Evolutionary conservation across 179 eudicot species (phyloP).

Genomic region (Spergularia azorica): DNA sequence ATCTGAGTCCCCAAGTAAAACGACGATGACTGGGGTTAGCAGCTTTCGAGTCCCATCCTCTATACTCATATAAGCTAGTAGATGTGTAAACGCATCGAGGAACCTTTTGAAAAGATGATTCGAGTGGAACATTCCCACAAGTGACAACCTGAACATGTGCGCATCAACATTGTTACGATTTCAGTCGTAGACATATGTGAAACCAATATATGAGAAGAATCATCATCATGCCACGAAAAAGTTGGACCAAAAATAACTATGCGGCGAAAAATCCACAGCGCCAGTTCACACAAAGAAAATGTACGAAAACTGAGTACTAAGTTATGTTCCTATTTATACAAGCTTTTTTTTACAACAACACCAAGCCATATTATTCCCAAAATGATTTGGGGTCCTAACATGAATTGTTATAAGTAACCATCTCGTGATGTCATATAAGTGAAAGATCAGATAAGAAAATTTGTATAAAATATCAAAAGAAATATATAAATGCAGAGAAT

Average conservation of each 20-base stretch:
- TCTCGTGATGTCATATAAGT: too few species aligned
- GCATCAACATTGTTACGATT: neutral
- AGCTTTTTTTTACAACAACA: too few species aligned
- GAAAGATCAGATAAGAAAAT: too few species aligned
- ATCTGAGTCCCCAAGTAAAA: slow-evolving; percentile 88
- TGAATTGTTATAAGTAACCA: too few species aligned
- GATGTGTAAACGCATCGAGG: slow-evolving; percentile 94
- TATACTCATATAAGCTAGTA: slow-evolving; percentile 76
- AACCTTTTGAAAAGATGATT: slow-evolving; percentile 76
- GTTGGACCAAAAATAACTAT: neutral
- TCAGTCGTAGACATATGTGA: neutral
- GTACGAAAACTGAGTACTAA: neutral
- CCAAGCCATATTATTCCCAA: too few species aligned
- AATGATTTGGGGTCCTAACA: too few species aligned
- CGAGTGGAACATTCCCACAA: slow-evolving; percentile 93
- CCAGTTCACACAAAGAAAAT: neutral
- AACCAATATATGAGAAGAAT: neutral
- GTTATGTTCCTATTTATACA: too few species aligned
- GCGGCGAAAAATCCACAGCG: neutral
- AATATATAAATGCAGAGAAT: too few species aligned
- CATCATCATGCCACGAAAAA: neutral
- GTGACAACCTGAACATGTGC: slow-evolving; percentile 70
- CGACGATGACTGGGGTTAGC: slow-evolving; percentile 84
- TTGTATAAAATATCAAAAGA: too few species aligned
- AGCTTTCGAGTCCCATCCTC: slow-evolving; percentile 89